Percentiles rank a stretch among this genome's conserved stretches.
Evolutionary conservation across 2,329 filamentous ascomycete genomes (phyloP).

Genomic region (Fusarium sp.): DNA sequence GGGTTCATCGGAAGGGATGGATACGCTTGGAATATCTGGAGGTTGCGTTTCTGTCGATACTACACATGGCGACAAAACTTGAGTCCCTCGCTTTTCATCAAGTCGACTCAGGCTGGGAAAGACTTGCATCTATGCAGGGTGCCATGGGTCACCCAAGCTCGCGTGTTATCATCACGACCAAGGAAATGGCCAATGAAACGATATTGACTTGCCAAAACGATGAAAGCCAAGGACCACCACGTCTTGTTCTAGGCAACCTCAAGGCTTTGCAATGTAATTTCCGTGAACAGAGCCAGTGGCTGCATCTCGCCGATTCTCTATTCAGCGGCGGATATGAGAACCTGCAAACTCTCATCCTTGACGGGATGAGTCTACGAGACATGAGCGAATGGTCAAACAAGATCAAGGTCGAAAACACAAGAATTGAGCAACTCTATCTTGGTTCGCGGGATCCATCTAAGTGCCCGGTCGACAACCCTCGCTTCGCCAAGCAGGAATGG

Average conservation of each 20-base stretch:
- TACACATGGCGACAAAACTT: conserved; percentile 7
- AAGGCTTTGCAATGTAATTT: background rate
- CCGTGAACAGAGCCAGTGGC: background rate
- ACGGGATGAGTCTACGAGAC: background rate
- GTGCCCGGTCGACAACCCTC: background rate
- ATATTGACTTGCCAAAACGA: background rate
- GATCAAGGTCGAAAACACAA: background rate
- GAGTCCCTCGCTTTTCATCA: conserved; percentile 12
- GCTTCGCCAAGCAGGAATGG: conserved; percentile 10
- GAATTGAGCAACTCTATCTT: conserved; percentile 14
- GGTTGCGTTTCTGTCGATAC: conserved; percentile 2
- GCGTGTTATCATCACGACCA: background rate
- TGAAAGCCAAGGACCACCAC: background rate
- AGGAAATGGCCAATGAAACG: background rate
- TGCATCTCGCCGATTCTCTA: background rate
- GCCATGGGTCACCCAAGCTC: background rate
- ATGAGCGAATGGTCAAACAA: background rate
- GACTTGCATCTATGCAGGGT: background rate
- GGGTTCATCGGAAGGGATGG: background rate
- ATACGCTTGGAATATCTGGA: background rate
- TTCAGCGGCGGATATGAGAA: background rate
- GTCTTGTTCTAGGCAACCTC: background rate
- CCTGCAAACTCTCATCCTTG: background rate
- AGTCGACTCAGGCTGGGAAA: background rate
- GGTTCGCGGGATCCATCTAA: background rate